phyloP scores from a whole-genome alignment of 371 early-diverging fungal genomes.

The Batkoa obscura region DNA sequence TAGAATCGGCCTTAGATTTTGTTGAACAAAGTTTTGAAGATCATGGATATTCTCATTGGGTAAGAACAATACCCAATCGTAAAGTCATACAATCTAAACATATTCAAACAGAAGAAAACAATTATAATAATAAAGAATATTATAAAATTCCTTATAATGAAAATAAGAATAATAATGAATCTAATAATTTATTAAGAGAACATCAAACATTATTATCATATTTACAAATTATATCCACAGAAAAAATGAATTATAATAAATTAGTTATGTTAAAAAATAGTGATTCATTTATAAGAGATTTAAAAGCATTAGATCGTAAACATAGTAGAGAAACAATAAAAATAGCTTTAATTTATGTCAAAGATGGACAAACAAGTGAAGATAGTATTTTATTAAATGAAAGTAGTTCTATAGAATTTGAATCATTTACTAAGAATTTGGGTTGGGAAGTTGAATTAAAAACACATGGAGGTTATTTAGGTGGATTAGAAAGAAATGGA shows the following conservation, averaged over 20 bases:
- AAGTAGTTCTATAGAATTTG: constrained; percentile 41
- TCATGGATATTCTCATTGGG: neutral
- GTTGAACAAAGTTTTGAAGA: neutral
- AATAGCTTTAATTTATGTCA: constrained; percentile 81
- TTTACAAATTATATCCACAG: no score
- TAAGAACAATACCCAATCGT: neutral
- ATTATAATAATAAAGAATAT: no score
- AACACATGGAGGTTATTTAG: constrained; percentile 67
- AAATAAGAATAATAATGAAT: no score
- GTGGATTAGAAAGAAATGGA: constrained; percentile 63
- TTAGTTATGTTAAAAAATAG: neutral
- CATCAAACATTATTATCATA: no score
- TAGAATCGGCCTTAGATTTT: neutral
- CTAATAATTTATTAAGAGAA: no score
- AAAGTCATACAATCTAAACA: no score
- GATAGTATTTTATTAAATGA: constrained; percentile 58
- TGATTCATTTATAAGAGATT: constrained; percentile 1
- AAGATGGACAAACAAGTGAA: constrained; percentile 74
- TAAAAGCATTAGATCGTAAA: constrained; percentile 8
- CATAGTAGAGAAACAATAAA: constrained; percentile 60
- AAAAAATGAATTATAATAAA: neutral
- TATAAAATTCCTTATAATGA: no score
- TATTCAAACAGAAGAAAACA: no score
- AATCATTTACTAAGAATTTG: constrained; percentile 61
- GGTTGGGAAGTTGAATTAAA: constrained; percentile 73